Evolutionary conservation across 768 basidiomycete species (phyloP), one percentile per base, ranked within the genome.

Genomic region (Gymnopilus junonius): DNA sequence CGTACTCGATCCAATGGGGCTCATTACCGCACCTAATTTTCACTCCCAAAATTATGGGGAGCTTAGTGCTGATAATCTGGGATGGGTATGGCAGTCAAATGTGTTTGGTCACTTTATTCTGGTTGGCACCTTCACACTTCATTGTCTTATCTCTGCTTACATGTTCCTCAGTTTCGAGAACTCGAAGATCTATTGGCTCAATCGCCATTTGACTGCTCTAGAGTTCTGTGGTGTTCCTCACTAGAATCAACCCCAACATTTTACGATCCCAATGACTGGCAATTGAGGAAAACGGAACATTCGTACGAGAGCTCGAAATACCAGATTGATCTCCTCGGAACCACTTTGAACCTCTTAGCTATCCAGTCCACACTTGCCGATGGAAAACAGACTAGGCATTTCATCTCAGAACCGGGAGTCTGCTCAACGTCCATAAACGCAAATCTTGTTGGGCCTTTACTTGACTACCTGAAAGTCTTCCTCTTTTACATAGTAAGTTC

Each of bases 71-170:
- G 92, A 95, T 65, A 87, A 89, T 5, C 75, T 94, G 0, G 94
- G 94, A 2, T 89, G 84, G 83, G 84, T 88, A 7, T 95, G 93
- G 92, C 92, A 94, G 70, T 90, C 86, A 62, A 95, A 95, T 68
- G 76, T 94, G 27, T 94, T 95, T 59, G 87, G 89, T 0, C 93
- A 94, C 74, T 95, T 89, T 70, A 82, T 82, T 29, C 75, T 95
- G 66, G 93, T 94, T 69, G 58, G 89, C 27, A 31, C 15, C 37
- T 15, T 48, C 37, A 17, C 8, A 35, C 14, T 39, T 10, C 31
- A 23, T 42, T 29, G 27, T 23, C 21, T 32, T 32, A 48, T 17
- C 39, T 46, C 65, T 42, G 23, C 37, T 55, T 37, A 35, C 35
- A 12, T 15, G 21, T 40, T 23, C 40, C 59, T 31, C 43, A 94